Evolutionary conservation across 2,329 filamentous ascomycete species (phyloP).

Genomic region (Aspergillaceae sp.): DNA sequence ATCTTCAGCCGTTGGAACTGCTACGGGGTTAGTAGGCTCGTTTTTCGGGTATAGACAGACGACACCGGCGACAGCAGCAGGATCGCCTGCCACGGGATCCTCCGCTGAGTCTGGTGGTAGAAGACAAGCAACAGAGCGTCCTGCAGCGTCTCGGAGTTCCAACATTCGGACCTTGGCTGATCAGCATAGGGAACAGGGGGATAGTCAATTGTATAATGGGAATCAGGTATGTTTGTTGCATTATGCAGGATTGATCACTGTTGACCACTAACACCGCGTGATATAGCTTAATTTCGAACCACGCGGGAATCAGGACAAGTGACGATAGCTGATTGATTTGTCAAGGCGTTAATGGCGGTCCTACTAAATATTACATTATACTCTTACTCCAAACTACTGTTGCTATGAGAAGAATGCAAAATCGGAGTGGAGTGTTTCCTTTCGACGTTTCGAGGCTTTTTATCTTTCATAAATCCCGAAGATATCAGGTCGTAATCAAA

Average conservation of each 20-base stretch:
- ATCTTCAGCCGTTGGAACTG: constrained; percentile 35
- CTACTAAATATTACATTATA: background rate
- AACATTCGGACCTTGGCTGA: constrained; percentile 48
- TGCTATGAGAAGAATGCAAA: constrained; percentile 4
- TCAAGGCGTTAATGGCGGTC: constrained; percentile 1
- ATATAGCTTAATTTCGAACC: constrained; percentile 17
- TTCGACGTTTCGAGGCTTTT: constrained; percentile 6
- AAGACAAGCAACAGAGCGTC: constrained; percentile 6
- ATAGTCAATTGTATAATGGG: constrained; percentile 78
- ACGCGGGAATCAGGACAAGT: constrained; percentile 7
- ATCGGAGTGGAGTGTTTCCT: constrained; percentile 7
- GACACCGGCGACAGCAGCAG: constrained; percentile 8
- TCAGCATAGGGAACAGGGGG: constrained; percentile 45
- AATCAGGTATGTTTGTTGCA: constrained; percentile 58
- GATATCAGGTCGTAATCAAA: constrained; percentile 2
- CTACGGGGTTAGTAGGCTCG: constrained; percentile 36
- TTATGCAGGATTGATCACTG: background rate
- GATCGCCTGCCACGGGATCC: constrained; percentile 4
- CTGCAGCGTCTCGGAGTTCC: constrained; percentile 15
- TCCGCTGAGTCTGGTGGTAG: constrained; percentile 4
- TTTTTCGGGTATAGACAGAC: constrained; percentile 34
- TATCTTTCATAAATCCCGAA: constrained; percentile 3
- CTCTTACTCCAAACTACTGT: no score
- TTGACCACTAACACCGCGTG: background rate
- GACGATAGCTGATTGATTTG: constrained; percentile 1